Base-by-base conservation (phyloP, 2,329 filamentous ascomycete species). In the Nigrospora oryzae region DNA sequence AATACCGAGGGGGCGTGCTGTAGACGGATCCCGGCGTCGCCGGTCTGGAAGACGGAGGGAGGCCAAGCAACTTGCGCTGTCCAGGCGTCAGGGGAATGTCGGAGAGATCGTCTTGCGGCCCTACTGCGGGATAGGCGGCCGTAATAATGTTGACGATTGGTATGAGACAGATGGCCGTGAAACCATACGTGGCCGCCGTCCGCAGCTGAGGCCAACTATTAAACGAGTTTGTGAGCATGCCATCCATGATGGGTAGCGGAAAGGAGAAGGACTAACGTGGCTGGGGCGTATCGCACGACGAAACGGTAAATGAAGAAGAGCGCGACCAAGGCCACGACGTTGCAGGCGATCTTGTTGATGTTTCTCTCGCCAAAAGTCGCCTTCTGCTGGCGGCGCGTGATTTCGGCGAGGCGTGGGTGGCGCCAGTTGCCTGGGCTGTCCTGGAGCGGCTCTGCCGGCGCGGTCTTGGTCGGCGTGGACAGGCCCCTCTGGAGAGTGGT, bases 31-130 rank as follows among this genome's bases (percentile, higher is more conserved):
- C 75, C 2, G 88, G 83, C 0, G 83, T 85, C 0, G 84, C 77
- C 3, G 77, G 70, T 2, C 69, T 65, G 3, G 75, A 73, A 47
- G 74, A 79, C 3, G 88, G 83, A 35, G 84, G 77, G 4, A 98
- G 79, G 40, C 89, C 90, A 42, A 98, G 79, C 13, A 95, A 77
- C 51, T 83, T 76, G 49, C 91, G 85, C 69, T 97, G 93, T 12
- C 83, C 81, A n/a, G 87, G 83, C 1, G 91, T 96, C 53, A 98
- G 77, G 49, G 91, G 82, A 42, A 98, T 95, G 63, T 98, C 93
- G 63, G 82, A 73, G 51, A 96, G 76, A 50, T 89, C 77, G 63
- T 97, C 93, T 53, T 74, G 74, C 37, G 76, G 73, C 51, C 83
- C 78, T 56, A 89, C 65, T 12, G 95, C 75, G 3, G 91, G 93